Base-by-base conservation (phyloP, 305 asterid species). In the Striga hermonthica region DNA sequence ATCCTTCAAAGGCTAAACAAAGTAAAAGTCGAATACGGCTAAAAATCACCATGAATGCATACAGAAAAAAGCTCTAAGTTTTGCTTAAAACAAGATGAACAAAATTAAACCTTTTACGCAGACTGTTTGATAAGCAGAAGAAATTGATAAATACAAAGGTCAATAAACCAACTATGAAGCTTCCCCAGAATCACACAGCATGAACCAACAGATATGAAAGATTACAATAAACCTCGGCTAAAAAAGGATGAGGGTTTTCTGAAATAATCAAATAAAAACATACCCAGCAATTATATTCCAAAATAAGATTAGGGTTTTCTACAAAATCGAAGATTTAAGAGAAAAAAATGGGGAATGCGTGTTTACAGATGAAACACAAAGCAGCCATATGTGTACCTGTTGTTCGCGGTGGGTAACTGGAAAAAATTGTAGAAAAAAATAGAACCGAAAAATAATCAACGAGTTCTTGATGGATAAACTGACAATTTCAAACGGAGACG, bases 241-340 rank as follows among this genome's bases (percentile, higher is more conserved):
- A 22, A 22, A 22, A 22, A 22, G 2, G 31, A 22, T 2, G 1
- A 2, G 2, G 31, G 31, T 1, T 22, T 22, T 22, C 31, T 22
- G 31, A 22, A 22, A 22, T 22, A 22, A 22, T 22, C 31, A 22
- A 22, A 22, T 22, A 22, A 22, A 0, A 22, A 22, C 31, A 1
- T 22, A 22, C 31, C 31, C 31, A 22, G 31, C 31, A 22, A 22
- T 22, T 22, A 22, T 22, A 22, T 22, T 22, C 31, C 31, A 22
- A 22, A 22, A 22, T 22, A 22, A 60, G 48, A 37, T 72, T 75
- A 72, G 80, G 78, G 75, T 78, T 72, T 57, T 52, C 12, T 36
- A 54, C 57, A 72, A 65, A 61, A 14, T 39, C 66, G 48, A 50
- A 16, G 9, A 37, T 14, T 0, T 63, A 59, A 45, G 48, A 55